phyloP scores from a whole-genome alignment of 176 grass and related monocot species.

The Otatea glauca region DNA sequence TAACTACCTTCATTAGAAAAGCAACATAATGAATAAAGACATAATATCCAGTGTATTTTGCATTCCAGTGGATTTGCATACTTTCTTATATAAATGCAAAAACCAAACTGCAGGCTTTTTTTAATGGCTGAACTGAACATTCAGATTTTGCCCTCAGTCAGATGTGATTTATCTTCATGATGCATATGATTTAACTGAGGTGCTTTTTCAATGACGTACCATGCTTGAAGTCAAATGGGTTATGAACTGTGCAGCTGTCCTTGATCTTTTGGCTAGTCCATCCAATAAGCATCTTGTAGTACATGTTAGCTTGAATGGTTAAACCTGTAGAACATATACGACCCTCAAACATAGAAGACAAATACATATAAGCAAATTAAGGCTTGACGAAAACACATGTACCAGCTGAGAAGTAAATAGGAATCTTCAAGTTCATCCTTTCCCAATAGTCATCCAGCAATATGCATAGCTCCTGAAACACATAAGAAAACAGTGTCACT shows the following conservation, averaged over 20 bases:
- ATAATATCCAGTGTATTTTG: not conserved
- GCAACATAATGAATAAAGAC: not conserved
- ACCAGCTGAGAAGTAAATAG: constrained; percentile 97
- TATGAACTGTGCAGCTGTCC: constrained; percentile 72
- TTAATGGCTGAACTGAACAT: constrained; percentile 12
- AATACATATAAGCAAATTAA: constrained; percentile 30
- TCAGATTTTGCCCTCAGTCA: not conserved
- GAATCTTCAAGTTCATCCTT: constrained; percentile 84
- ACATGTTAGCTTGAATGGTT: constrained; percentile 93
- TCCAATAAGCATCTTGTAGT: constrained; percentile 98
- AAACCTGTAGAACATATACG: constrained; percentile 67
- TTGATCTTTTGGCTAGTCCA: constrained; percentile 99
- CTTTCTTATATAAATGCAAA: not conserved
- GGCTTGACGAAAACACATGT: constrained; percentile 36
- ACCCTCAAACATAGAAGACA: constrained; percentile 38
- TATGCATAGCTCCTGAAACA: constrained; percentile 85
- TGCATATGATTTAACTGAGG: not conserved
- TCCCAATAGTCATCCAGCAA: constrained; percentile 98
- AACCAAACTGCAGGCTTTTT: not conserved
- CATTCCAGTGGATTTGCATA: not conserved
- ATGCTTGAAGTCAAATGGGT: constrained; percentile 98
- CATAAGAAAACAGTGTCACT: constrained; percentile 32
- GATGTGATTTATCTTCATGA: constrained; percentile 4
- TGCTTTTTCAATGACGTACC: constrained; percentile 51
- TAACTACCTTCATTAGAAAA: constrained; percentile 14